Evolutionary conservation across 345 rosid species (phyloP).

Genomic region (Ailanthus altissimus): DNA sequence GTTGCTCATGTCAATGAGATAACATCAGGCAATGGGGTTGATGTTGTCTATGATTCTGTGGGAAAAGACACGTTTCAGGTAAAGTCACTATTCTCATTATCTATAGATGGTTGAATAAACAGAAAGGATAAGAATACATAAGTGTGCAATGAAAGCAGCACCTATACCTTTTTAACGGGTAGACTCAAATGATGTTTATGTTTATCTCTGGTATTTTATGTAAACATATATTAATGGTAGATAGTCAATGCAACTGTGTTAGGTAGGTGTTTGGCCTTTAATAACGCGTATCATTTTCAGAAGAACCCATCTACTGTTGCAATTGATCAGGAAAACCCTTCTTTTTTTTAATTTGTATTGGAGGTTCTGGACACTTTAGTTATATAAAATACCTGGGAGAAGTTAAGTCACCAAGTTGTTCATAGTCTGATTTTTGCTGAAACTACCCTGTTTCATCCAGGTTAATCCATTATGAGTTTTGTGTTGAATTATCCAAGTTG

Average conservation of each 20-base stretch:
- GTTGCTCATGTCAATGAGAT: slow-evolving; percentile 71
- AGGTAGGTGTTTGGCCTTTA: neutral
- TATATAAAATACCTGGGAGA: neutral
- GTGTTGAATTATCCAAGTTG: neutral
- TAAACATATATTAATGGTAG: neutral
- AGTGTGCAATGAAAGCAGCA: neutral
- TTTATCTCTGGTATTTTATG: neutral
- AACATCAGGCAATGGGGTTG: slow-evolving; percentile 78
- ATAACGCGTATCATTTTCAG: neutral
- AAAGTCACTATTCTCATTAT: slow-evolving; percentile 9
- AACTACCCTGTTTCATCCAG: neutral
- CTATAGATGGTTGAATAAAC: neutral
- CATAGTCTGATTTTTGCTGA: neutral
- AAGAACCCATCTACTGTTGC: neutral
- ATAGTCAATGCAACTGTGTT: neutral
- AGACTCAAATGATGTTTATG: neutral
- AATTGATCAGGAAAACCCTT: neutral
- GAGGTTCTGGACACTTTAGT: neutral
- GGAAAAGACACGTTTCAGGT: slow-evolving; percentile 92
- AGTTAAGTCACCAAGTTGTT: neutral
- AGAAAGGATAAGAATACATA: neutral
- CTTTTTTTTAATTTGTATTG: neutral
- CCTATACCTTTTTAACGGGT: neutral
- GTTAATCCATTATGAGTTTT: neutral
- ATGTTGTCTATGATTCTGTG: slow-evolving; percentile 90